Evolutionary conservation across 2,329 filamentous ascomycete genomes (phyloP).

Genomic region (Alternaria metachromatica): DNA sequence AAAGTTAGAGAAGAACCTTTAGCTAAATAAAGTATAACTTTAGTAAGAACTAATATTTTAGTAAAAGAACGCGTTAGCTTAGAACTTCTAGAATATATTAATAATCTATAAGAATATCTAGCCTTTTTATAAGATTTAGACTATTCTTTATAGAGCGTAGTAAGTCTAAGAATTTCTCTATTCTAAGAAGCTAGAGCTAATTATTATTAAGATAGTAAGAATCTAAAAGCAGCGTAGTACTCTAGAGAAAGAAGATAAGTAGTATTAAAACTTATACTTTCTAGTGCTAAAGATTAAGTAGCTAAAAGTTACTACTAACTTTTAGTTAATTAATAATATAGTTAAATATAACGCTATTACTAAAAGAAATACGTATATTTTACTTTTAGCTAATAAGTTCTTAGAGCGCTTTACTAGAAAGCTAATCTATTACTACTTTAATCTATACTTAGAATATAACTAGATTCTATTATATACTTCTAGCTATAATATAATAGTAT

Average conservation of each 20-base stretch:
- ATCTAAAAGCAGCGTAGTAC: not conserved
- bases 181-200: not conserved
- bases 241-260: not conserved
- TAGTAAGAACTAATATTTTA: too few species aligned
- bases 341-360: not conserved
- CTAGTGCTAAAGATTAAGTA: not conserved
- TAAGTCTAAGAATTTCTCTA: not conserved
- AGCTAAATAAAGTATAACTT: too few species aligned
- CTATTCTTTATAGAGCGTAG: not conserved
- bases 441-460: not conserved
- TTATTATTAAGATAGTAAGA: not conserved
- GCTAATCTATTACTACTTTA: not conserved
- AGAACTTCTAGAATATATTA: too few species aligned
- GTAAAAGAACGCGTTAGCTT: too few species aligned
- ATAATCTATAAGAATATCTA: too few species aligned
- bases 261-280: conserved; percentile 2
- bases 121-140: not conserved
- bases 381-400: not conserved
- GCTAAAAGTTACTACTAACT: not conserved
- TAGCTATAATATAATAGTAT: not conserved
- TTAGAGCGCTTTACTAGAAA: not conserved
- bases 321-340: not conserved
- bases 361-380: not conserved
- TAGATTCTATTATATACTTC: not conserved
- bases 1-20: too few species aligned